Base-by-base conservation (phyloP, 2,329 filamentous ascomycete species). In the Alternaria sp. region DNA sequence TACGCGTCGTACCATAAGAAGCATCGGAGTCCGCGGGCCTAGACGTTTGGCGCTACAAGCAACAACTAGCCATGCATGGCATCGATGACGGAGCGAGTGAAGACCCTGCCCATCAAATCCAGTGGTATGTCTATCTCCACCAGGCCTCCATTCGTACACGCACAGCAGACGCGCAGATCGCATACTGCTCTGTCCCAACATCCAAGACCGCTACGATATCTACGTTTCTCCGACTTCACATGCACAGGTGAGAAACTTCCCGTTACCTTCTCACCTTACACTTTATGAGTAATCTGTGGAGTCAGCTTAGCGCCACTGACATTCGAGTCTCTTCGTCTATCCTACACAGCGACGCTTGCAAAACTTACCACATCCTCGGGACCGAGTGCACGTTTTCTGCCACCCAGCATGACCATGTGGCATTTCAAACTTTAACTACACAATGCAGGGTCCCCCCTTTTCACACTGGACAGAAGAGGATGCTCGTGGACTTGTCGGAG, bases 341-440 rank as follows among this genome's bases (percentile, higher is more conserved):
- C 26, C 23, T 6, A 47, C 12, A 25, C 49, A 43, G 17, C 25
- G 28, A 51, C 46, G 46, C 56, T 58, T 36, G 19, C 30, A 44
- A 58, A 53, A 36, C 44, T 53, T 59, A 53, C 57, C 57, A 53
- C 19, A 11, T 19, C 25, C 13, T 45, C 40, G 57, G 57, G 23
- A 13, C 25, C n/a, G n/a, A 12, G 11, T 28, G 28, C 53, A 30
- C 43, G 43, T 59, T 59, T 53, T 59, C 49, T 59, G 57, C 57
- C 57, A 53, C 47, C 47, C 28, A 53, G 47, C 57, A 45, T 45
- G 17, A 28, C 47, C 57, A 59, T 59, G 57, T 46, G 25, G 5
- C 47, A 19, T 45, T n/a, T 15, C 46, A 58, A 58, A 53, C 49
- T 46, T 49, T 45, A 45, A 40, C n/a, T 40, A 57, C 21, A 23